These are phyloP conservation scores for Nicotiana rustica DNA, from an alignment of 305 asterid species.

Conservation along the genomic window DNA sequence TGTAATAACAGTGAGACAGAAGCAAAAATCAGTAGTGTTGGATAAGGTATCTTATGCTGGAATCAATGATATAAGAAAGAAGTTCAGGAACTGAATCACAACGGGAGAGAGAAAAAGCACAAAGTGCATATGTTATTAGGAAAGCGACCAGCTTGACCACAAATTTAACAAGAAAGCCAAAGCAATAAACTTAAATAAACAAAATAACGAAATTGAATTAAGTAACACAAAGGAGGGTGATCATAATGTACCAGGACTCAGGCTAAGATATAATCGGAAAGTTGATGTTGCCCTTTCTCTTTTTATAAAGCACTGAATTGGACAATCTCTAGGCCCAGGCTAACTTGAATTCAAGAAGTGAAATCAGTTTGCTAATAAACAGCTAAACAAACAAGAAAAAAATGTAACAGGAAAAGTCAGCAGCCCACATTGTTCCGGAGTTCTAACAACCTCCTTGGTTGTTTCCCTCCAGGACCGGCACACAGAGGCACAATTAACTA, in stretches of 20 bases:
- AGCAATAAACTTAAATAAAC: no score
- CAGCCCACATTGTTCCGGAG: neutral
- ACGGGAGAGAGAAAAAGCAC: no score
- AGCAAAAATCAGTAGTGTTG: neutral
- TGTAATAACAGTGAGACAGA: neutral
- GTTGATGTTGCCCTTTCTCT: slow-evolving; percentile 44
- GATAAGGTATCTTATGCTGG: neutral
- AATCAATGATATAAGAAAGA: neutral
- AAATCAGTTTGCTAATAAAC: neutral
- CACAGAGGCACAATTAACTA: no score
- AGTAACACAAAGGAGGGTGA: neutral
- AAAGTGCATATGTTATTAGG: no score
- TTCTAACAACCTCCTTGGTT: neutral
- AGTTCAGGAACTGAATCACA: no score
- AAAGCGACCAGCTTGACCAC: no score
- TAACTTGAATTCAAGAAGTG: slow-evolving; percentile 40
- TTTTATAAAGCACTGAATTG: slow-evolving; percentile 46
- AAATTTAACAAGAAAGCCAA: no score
- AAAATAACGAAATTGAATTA: no score
- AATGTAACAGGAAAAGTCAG: no score
- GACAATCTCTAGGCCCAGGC: slow-evolving; percentile 84
- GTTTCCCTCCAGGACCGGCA: neutral
- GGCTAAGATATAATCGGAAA: slow-evolving; percentile 45
- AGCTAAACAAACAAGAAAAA: no score
- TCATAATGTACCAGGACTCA: slow-evolving; percentile 46